These are phyloP conservation scores for Recurvomyces mirabilis DNA, from an alignment of 495 filamentous ascomycete genomes.

Conservation along the genomic window DNA sequence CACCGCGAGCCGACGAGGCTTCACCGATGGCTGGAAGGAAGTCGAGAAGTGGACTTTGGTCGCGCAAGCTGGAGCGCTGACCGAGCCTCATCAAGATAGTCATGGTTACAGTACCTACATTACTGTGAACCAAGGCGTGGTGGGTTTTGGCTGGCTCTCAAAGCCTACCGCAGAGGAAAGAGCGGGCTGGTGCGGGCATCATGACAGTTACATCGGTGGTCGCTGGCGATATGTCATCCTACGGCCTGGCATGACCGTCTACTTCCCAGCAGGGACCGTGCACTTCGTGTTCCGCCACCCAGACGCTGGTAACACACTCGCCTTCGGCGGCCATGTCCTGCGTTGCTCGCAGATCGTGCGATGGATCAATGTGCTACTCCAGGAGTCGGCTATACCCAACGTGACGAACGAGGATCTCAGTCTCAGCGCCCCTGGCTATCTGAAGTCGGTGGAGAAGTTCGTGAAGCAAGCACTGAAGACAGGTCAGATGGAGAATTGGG, in stretches of 20 bases:
- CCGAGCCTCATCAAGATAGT: constrained; percentile 21
- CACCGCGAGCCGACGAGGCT: constrained; percentile 9
- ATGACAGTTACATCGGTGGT: constrained; percentile 17
- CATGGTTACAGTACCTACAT: constrained; percentile 25
- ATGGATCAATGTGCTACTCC: constrained; percentile 13
- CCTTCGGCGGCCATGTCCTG: constrained; percentile 21
- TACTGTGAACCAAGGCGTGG: constrained; percentile 24
- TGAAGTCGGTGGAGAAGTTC: constrained; percentile 13
- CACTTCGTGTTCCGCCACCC: constrained; percentile 29
- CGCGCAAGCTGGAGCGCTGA: constrained; percentile 19
- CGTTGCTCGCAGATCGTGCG: constrained; percentile 18
- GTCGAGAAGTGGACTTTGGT: constrained; percentile 20
- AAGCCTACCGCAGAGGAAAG: constrained; percentile 21
- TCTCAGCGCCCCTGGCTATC: constrained; percentile 9
- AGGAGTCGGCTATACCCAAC: constrained; percentile 1
- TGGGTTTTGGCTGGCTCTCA: constrained; percentile 29
- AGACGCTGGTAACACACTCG: constrained; percentile 13
- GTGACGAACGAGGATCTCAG: constrained; percentile 20
- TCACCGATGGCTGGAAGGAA: constrained; percentile 14
- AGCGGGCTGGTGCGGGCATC: constrained; percentile 19
- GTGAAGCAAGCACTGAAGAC: constrained; percentile 13
- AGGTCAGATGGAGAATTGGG: constrained; percentile 15
- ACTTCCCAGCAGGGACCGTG: constrained; percentile 29
- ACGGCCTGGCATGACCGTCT: constrained; percentile 25
- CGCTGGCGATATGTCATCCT: constrained; percentile 28